Evolutionary conservation across 1,139 yeast species (phyloP).

Genomic region (Geotrichum reessii): DNA sequence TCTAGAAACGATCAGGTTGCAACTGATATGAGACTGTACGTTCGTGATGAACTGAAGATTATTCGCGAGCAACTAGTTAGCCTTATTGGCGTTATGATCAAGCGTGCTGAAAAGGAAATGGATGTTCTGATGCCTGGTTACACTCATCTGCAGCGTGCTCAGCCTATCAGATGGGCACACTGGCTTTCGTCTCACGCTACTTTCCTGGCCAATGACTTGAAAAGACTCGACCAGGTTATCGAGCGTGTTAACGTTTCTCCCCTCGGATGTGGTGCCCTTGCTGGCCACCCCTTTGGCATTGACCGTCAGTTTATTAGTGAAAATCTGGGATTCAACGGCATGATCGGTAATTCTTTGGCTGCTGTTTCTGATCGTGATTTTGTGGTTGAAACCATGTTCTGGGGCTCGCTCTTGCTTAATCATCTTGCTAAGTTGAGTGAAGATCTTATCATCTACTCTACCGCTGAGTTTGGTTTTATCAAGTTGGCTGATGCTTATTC

Average conservation of each 20-base stretch:
- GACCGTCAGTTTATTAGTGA: conserved; percentile 85
- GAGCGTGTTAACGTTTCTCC: conserved; percentile 85
- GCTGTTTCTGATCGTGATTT: conserved; percentile 98
- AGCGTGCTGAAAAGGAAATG: conserved; percentile 78
- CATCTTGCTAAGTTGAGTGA: conserved; percentile 92
- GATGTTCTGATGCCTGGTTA: conserved; percentile 97
- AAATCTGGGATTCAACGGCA: conserved; percentile 71
- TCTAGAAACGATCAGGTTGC: conserved; percentile 98
- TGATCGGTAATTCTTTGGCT: conserved; percentile 88
- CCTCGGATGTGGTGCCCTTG: conserved; percentile 94
- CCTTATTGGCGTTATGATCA: conserved; percentile 59
- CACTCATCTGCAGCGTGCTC: conserved; percentile 97
- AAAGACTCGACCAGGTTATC: conserved; percentile 73
- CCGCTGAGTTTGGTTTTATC: conserved; percentile 94
- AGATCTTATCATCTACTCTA: conserved; percentile 90
- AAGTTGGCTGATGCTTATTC: conserved; percentile 95
- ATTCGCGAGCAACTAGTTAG: conserved; percentile 53
- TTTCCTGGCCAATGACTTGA: conserved; percentile 82
- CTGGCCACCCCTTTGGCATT: conserved; percentile 98
- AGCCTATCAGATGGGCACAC: conserved; percentile 98
- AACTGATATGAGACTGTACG: conserved; percentile 93
- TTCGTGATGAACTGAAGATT: conserved; percentile 66
- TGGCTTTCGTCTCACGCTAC: conserved; percentile 95
- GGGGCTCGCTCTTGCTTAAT: conserved; percentile 94
- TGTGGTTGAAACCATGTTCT: conserved; percentile 92